Conservation (phyloP, 2,329 filamentous ascomycete genomes). For the Talaromyces sp. region DNA sequence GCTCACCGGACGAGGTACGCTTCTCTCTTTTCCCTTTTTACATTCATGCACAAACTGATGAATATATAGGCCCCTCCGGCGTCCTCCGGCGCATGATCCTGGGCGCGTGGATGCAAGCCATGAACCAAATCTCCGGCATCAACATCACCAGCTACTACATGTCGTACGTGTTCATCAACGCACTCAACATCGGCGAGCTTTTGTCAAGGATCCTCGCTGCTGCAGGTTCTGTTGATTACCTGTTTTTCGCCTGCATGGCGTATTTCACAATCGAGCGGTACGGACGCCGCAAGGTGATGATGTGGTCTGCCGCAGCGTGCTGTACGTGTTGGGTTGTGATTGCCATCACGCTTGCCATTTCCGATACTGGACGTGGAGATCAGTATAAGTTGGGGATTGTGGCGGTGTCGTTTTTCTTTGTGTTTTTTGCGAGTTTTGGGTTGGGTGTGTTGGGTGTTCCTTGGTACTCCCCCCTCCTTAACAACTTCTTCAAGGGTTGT, state of each 20-base stretch:
- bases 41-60: background rate
- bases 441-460: conserved; percentile 35
- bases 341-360: conserved; percentile 38
- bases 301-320: conserved; percentile 44
- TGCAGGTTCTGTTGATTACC: conserved; percentile 44
- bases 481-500: background rate
- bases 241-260: conserved; percentile 38
- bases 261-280: conserved; percentile 47
- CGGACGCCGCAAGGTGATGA: conserved; percentile 47
- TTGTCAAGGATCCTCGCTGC: conserved; percentile 41
- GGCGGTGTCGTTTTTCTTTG: conserved; percentile 39
- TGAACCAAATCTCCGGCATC: conserved; percentile 33
- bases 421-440: conserved; percentile 40
- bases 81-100: conserved; percentile 41
- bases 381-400: conserved; percentile 41
- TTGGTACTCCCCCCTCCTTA: conserved; percentile 25
- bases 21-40: background rate
- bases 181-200: conserved; percentile 31
- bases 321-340: conserved; percentile 48
- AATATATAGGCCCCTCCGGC: conserved; percentile 26
- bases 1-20: conserved; percentile 31
- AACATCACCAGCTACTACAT: conserved; percentile 35
- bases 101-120: conserved; percentile 39
- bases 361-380: conserved; percentile 18
- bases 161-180: conserved; percentile 40